Base-by-base conservation (phyloP, 306 rosid species). In the Amphicarpaea edgeworthii region DNA sequence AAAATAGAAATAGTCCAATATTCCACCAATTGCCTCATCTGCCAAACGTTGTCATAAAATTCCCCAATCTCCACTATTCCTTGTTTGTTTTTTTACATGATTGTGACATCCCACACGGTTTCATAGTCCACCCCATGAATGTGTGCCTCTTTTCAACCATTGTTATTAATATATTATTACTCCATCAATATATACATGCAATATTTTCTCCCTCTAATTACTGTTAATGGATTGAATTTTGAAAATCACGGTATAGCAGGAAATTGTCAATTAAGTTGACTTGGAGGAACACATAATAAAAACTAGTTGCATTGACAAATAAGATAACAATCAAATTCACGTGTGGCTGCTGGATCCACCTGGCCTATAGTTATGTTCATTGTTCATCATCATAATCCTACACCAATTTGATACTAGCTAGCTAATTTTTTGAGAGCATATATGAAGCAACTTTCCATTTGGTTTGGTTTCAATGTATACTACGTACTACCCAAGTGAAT, bases 261-360 rank as follows among this genome's bases (percentile, higher is more conserved):
- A 74, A 45, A n/a, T 69, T 78, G 85, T 74, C 86, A 77, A 81
- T 78, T 65, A 73, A 68, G 81, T 81, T 84, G 85, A 81, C 85
- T 84, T 81, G 20, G 55, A 37, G 47, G 23, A 60, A 24, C 46
- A 37, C 70, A 30, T 49, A 67, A 30, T 49, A 67, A 30, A 30
- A 53, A 68, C 20, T 47, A 16, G 68, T 61, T 74, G 79, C 88
- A 70, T 79, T 81, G 82, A 78, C 86, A n/a, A n/a, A n/a, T n/a
- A n/a, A n/a, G n/a, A n/a, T n/a, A n/a, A n/a, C n/a, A 64, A 42
- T 70, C 32, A 38, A 10, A 74, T 78, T 81, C 88, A 85, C 88
- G 86, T 85, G 88, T 70, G 86, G 66, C 30, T 76, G 66, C 30
- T 76, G 51, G 9, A 53, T 51, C 83, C 70, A 84, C 62, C 46